These are phyloP conservation scores for Galerina marginata DNA, from an alignment of 768 basidiomycete genomes.

Conservation along the genomic window DNA sequence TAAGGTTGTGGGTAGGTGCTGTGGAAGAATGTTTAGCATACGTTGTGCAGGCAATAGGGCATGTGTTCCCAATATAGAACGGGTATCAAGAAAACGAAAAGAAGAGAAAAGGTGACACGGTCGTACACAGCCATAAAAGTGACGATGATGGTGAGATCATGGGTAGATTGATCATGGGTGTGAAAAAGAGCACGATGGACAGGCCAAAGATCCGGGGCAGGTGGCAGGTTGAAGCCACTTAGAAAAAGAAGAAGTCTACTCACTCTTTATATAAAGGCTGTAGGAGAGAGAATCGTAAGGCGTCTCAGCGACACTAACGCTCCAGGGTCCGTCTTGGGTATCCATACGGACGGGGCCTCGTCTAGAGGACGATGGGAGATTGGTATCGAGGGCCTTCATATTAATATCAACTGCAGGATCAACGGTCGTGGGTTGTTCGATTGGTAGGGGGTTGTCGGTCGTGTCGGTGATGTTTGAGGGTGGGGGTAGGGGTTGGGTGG, in stretches of 20 bases:
- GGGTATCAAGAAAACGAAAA: neutral
- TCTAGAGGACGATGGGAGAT: constrained; percentile 46
- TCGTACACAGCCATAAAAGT: neutral
- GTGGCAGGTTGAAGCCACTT: constrained; percentile 4
- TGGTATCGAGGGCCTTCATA: constrained; percentile 50
- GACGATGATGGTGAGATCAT: constrained; percentile 3
- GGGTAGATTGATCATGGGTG: neutral
- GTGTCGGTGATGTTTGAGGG: neutral
- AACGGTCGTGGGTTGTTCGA: constrained; percentile 3
- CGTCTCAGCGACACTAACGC: constrained; percentile 86
- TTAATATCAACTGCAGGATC: constrained; percentile 28
- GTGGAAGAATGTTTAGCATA: constrained; percentile 26
- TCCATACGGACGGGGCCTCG: constrained; percentile 68
- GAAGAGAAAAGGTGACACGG: neutral
- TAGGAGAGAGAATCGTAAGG: constrained; percentile 76
- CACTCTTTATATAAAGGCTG: constrained; percentile 91
- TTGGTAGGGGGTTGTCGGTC: neutral
- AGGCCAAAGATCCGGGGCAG: neutral
- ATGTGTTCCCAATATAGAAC: neutral
- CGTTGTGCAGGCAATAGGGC: constrained; percentile 7
- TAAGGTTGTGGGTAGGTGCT: constrained; percentile 92
- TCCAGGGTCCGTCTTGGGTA: constrained; percentile 83
- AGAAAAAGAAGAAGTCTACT: constrained; percentile 42
- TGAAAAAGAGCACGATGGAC: constrained; percentile 1
- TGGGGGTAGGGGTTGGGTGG: neutral